These are phyloP conservation scores for Inga leiocalycina DNA, from an alignment of 306 rosid species.

Conservation along the genomic window DNA sequence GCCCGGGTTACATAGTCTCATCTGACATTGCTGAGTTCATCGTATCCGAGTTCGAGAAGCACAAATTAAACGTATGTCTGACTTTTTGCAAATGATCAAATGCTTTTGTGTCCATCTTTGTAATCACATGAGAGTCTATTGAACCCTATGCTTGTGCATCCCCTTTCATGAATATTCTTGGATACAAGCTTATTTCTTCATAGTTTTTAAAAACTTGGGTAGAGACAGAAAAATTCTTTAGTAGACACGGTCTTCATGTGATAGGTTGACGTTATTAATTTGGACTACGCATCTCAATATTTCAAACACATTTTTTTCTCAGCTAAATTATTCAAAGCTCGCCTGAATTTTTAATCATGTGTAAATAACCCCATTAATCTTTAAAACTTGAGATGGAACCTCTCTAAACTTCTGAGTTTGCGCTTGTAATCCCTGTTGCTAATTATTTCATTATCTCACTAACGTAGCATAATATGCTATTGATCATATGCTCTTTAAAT, in stretches of 20 bases:
- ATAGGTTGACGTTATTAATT: background rate
- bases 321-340: background rate
- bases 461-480: background rate
- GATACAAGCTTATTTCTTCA: background rate
- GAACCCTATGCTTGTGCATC: background rate
- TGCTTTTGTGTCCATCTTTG: background rate
- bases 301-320: background rate
- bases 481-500: background rate
- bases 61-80: conserved; percentile 65
- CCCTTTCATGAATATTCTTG: background rate
- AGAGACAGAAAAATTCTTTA: background rate
- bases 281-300: background rate
- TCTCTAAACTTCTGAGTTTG: background rate
- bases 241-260: background rate
- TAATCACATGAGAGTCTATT: background rate
- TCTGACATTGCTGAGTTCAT: conserved; percentile 71
- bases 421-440: background rate
- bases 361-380: background rate
- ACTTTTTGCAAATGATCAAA: background rate
- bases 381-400: background rate
- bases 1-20: conserved; percentile 87
- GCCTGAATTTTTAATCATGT: background rate
- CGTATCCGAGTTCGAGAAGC: conserved; percentile 69
- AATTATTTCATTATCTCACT: background rate
- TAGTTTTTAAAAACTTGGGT: background rate